These are phyloP conservation scores for Hyphopichia khmerensis DNA, from an alignment of 1,139 yeast genomes.

Conservation along the genomic window DNA sequence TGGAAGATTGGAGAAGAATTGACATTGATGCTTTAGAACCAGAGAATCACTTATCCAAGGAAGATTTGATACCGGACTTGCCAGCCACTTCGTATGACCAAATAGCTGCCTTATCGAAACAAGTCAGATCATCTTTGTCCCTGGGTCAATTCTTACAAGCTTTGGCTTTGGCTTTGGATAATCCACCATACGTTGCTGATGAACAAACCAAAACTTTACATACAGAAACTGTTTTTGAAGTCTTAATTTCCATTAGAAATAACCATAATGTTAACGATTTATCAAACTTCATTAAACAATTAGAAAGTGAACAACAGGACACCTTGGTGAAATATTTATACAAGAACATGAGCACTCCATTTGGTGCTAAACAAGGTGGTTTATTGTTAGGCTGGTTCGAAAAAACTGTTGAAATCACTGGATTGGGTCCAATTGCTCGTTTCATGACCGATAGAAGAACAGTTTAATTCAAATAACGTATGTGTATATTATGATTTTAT, in stretches of 20 bases:
- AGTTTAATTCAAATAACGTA: slow-evolving; percentile 34
- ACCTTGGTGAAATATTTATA: slow-evolving; percentile 81
- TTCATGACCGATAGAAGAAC: slow-evolving; percentile 84
- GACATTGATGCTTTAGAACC: slow-evolving; percentile 91
- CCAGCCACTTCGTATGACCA: slow-evolving; percentile 45
- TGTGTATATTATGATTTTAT: neutral
- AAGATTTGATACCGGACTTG: slow-evolving; percentile 59
- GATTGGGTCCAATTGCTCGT: slow-evolving; percentile 87
- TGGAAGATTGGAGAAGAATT: slow-evolving; percentile 71
- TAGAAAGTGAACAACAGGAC: slow-evolving; percentile 68
- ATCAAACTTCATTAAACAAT: slow-evolving; percentile 53
- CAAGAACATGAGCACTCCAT: slow-evolving; percentile 75
- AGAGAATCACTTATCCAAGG: slow-evolving; percentile 64
- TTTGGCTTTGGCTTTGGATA: slow-evolving; percentile 57
- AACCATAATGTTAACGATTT: slow-evolving; percentile 56
- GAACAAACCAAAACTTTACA: slow-evolving; percentile 52
- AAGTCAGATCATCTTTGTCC: slow-evolving; percentile 62
- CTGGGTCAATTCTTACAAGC: slow-evolving; percentile 75
- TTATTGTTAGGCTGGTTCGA: slow-evolving; percentile 88
- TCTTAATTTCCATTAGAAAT: slow-evolving; percentile 72
- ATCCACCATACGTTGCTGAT: slow-evolving; percentile 83
- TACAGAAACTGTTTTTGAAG: slow-evolving; percentile 64
- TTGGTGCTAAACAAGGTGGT: slow-evolving; percentile 87
- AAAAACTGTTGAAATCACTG: slow-evolving; percentile 78
- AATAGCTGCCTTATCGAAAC: slow-evolving; percentile 53